Evolutionary conservation across 2,329 filamentous ascomycete genomes (phyloP).

Genomic region (Coleophoma cylindrospora): DNA sequence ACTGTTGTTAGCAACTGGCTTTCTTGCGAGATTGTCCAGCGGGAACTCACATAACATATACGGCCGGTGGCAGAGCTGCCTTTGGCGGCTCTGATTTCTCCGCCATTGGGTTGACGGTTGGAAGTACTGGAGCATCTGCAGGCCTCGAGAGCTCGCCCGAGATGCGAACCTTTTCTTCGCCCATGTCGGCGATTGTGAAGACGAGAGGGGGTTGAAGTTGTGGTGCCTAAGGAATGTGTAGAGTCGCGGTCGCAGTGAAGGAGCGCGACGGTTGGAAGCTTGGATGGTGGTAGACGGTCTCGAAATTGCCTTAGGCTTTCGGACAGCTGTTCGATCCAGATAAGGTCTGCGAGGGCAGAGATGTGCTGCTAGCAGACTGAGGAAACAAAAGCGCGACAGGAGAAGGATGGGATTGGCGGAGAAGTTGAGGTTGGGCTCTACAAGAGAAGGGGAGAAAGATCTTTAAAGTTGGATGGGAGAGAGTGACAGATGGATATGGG

Average conservation of each 20-base stretch:
- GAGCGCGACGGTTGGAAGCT: not conserved
- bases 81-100: conserved; percentile 60
- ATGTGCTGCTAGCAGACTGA: too few species aligned
- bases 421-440: conserved; percentile 1
- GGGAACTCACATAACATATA: conserved; percentile 68
- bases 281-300: too few species aligned
- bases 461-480: conserved; percentile 1
- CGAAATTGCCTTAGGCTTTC: too few species aligned
- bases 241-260: conserved; percentile 12
- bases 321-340: too few species aligned
- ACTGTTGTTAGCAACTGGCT: conserved; percentile 7
- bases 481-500: not conserved
- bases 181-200: conserved; percentile 43
- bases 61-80: conserved; percentile 46
- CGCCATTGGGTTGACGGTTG: conserved; percentile 64
- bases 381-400: too few species aligned
- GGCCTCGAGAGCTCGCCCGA: conserved; percentile 70
- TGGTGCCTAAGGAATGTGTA: not conserved
- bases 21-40: not conserved
- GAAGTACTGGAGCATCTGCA: conserved; percentile 59
- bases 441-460: conserved; percentile 4
- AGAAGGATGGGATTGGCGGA: too few species aligned
- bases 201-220: conserved; percentile 16
- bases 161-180: conserved; percentile 76
- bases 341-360: too few species aligned